Percentiles rank a stretch among this genome's conserved stretches.
phyloP scores from a whole-genome alignment of 495 filamentous ascomycete genomes.

The Xylaria acuta region DNA sequence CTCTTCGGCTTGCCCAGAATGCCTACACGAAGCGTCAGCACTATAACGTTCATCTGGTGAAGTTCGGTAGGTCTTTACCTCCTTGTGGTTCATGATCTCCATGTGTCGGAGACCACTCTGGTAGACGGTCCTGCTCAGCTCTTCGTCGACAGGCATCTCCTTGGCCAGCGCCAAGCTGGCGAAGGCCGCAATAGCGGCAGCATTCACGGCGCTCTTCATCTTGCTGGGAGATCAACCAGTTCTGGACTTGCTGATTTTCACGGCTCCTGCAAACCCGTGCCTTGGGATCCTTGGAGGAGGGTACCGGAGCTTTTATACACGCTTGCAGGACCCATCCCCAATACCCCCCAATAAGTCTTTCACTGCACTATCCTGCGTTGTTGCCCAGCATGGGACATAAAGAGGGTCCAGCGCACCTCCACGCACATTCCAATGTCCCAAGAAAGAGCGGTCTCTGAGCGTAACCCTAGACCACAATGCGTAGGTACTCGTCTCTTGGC shows the following conservation, averaged over 20 bases:
- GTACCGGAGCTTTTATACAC: conserved; percentile 17
- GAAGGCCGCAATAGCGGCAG: conserved; percentile 44
- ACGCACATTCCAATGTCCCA: not conserved
- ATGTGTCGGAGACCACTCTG: conserved; percentile 54
- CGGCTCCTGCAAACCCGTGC: conserved; percentile 8
- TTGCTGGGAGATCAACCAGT: conserved; percentile 24
- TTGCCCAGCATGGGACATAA: not conserved
- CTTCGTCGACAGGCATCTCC: conserved; percentile 42
- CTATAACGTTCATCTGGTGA: conserved; percentile 15
- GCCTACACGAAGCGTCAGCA: conserved; percentile 32
- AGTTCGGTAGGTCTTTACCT: conserved; percentile 32
- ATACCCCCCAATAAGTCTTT: not conserved
- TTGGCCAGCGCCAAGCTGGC: conserved; percentile 42
- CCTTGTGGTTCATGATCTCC: conserved; percentile 54
- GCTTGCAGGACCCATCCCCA: conserved; percentile 4
- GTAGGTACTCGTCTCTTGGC: conserved; percentile 18
- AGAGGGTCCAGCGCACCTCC: not conserved
- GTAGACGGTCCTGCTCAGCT: conserved; percentile 45
- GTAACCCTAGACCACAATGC: conserved; percentile 6
- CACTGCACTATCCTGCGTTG: not conserved
- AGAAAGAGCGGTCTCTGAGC: not conserved
- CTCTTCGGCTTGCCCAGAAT: conserved; percentile 44
- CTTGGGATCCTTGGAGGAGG: not conserved
- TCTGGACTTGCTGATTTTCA: conserved; percentile 24
- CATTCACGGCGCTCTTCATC: conserved; percentile 41